A percentile compares a stretch with the other conserved stretches of the same genome.
Conservation (phyloP, 768 basidiomycete species). For the Clavulina sp. region DNA sequence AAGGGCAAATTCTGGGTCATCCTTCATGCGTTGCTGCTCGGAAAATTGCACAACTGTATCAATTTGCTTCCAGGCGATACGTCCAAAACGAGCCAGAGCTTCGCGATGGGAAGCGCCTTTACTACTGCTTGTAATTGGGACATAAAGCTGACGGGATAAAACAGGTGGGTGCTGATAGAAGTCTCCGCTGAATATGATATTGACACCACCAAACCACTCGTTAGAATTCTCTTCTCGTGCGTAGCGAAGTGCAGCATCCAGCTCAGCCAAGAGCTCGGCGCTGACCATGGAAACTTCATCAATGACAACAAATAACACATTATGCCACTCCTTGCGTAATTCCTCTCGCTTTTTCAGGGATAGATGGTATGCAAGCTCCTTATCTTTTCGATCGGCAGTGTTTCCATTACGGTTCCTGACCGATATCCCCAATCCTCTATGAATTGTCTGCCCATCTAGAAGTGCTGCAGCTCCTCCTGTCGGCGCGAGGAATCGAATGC, state of each 20-base stretch:
- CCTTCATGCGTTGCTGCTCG: too few species aligned
- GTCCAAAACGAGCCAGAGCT: too few species aligned
- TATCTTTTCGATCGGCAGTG: too few species aligned
- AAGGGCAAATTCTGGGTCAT: too few species aligned
- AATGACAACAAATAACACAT: conserved; percentile 9
- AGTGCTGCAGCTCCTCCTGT: conserved; percentile 16
- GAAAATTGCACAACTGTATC: too few species aligned
- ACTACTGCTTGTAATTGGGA: too few species aligned
- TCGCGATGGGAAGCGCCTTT: too few species aligned
- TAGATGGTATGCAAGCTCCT: too few species aligned
- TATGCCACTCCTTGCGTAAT: conserved; percentile 4
- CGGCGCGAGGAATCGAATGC: conserved; percentile 12
- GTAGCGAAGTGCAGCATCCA: not conserved
- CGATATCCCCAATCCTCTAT: conserved; percentile 12
- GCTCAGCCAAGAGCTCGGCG: conserved; percentile 2
- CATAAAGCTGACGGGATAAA: too few species aligned
- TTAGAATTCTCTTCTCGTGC: conserved; percentile 5
- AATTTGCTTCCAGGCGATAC: too few species aligned
- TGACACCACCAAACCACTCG: conserved; percentile 5
- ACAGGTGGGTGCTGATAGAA: conserved; percentile 7
- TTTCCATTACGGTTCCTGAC: too few species aligned
- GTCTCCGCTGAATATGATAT: conserved; percentile 7
- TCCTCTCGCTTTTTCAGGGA: not conserved
- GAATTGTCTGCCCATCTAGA: conserved; percentile 13
- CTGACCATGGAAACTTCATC: conserved; percentile 9